Evolutionary conservation across 495 filamentous ascomycete species (phyloP).

Genomic region (Talaromyces proteolyticus): DNA sequence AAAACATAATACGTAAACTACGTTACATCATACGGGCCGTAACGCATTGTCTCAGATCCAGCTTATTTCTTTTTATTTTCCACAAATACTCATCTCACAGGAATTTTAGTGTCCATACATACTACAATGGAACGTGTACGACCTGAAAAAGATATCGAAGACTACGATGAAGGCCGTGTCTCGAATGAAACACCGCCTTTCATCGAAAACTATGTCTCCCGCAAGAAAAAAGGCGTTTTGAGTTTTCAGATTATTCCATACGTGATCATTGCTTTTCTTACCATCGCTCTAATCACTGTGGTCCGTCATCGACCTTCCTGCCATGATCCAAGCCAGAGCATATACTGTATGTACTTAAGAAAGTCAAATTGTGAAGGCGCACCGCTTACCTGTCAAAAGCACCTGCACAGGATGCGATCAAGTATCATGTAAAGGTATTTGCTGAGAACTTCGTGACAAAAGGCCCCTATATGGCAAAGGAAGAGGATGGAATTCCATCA

Average conservation of each 20-base stretch:
- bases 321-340: background rate
- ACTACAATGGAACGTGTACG: background rate
- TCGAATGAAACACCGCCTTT: background rate
- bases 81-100: no score
- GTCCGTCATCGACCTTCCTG: background rate
- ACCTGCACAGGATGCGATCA: conserved; percentile 3
- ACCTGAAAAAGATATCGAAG: background rate
- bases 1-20: no score
- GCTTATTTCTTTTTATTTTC: no score
- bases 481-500: conserved; percentile 9
- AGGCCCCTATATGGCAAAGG: conserved; percentile 4
- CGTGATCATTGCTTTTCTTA: background rate
- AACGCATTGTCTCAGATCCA: no score
- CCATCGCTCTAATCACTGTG: background rate
- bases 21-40: no score
- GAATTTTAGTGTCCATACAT: background rate
- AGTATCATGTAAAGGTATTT: conserved; percentile 8
- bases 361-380: background rate
- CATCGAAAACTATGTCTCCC: background rate
- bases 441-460: background rate
- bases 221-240: background rate
- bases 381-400: background rate
- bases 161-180: background rate
- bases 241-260: background rate
- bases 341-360: background rate